Base-by-base conservation (phyloP, 305 asterid genomes). In the Fraxinus latifolia region DNA sequence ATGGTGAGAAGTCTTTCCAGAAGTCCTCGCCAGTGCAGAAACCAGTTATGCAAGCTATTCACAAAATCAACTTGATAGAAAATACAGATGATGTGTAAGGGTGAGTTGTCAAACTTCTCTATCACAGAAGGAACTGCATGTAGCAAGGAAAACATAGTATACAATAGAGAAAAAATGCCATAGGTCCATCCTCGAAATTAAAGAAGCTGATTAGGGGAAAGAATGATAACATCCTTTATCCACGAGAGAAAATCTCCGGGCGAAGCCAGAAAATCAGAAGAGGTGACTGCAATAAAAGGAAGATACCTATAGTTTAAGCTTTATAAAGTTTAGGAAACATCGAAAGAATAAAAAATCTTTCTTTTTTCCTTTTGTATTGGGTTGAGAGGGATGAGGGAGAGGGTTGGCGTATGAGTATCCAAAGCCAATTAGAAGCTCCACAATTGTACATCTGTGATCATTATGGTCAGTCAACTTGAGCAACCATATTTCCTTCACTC, bases 401-500 rank as follows among this genome's bases (percentile, higher is more conserved):
- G 14, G 14, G 31, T 62, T 62, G 71, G 71, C 32, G 14, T 23
- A 62, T 21, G 71, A 21, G 31, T 25, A 58, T 33, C 36, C 67
- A 79, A 36, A 9, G 17, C 53, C 71, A 74, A 78, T 62, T 74
- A 15, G 37, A 80, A 65, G 76, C 23, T 34, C 21, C 60, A 42
- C 5, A 39, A 23, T 36, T 9, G 37, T 60, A 77, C 31, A 74
- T 81, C 55, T 19, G 42, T 50, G 79, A 68, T 62, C 83, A 34
- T 39, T 77, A 19, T 19, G 29, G 19, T 55, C 34, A 4, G 19
- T 55, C 34, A 4, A 58, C 68, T 72, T 17, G 21, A 87, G 83
- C 60, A 37, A 67, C 76, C 78, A 74, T 74, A 74, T 11, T 74
- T 37, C 31, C 70, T 60, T 60, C 19, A 60, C 70, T 58, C 29